Evolutionary conservation across 2,329 filamentous ascomycete species (phyloP), one percentile per base, ranked within the genome.

Genomic region (Coniochaeta sp.): DNA sequence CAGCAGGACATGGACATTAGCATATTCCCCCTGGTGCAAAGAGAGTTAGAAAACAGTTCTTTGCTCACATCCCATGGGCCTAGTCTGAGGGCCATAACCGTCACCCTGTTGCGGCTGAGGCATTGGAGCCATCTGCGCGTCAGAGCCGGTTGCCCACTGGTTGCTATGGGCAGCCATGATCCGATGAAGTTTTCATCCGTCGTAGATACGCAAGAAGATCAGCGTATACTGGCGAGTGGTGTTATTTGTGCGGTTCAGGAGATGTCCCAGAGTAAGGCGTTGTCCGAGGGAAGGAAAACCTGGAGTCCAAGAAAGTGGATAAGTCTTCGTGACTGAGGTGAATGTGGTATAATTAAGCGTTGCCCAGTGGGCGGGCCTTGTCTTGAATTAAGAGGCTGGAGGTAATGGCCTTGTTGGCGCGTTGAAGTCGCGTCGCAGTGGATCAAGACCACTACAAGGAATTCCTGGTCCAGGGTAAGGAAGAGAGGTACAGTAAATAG

Each of bases 61-160:
- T 56, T 36, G 28, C 71, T 66, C 65, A 73, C 71, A 64, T 64
- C 69, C 69, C 71, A 73, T 73, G 3, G 70, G 66, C 64, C 70
- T 67, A 55, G 65, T 61, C 61, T 72, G 70, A 56, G 71, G 50
- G 60, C 67, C 67, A 61, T 63, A 63, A 34, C 72, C 71, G 40
- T 71, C 69, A 19, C 50, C 61, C 28, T 62, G 62, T 14, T 55
- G 43, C 43, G 26, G 43, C 43, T 52, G 47, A 38, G 61, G 62
- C 62, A 65, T 64, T 26, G 62, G 56, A 38, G 63, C 38, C 17
- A 61, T 57, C 38, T 66, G 66, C 12, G 63, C 63, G 19, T 65
- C 65, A 44, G 66, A 59, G 59, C 62, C 62, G 44, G 16, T 58
- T 58, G 62, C 60, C 65, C 65, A 67, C 55, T 57, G 33, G 50